A percentile compares a stretch with the other conserved stretches of the same genome.
Conservation (phyloP, 805 yeast genomes). For the Teunomyces pallodes region DNA sequence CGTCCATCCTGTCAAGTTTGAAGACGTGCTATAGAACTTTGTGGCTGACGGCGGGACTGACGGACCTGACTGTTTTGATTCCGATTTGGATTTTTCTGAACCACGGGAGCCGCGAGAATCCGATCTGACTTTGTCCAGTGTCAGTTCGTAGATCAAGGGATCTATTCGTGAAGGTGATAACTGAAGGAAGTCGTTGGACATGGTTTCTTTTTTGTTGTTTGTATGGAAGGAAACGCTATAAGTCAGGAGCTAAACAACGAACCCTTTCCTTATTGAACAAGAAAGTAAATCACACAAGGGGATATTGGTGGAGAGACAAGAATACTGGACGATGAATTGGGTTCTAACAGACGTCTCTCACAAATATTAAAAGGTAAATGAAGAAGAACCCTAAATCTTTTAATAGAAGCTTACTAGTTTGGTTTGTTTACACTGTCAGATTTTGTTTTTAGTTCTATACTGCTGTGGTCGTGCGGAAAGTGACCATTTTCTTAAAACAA, state of each 20-base stretch:
- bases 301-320: background rate
- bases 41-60: constrained; percentile 22
- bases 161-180: constrained; percentile 40
- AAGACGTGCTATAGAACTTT: constrained; percentile 14
- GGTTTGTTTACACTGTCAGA: background rate
- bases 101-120: background rate
- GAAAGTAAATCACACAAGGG: background rate
- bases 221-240: background rate
- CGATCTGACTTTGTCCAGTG: background rate
- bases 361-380: background rate
- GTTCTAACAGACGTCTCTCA: background rate
- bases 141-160: constrained; percentile 28
- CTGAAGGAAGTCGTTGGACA: constrained; percentile 30
- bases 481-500: background rate
- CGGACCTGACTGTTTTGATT: background rate
- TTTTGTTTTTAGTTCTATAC: background rate
- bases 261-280: background rate
- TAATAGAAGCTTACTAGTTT: background rate
- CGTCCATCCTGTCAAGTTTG: constrained; percentile 38
- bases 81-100: constrained; percentile 1
- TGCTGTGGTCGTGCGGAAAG: background rate
- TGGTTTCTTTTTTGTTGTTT: constrained; percentile 3
- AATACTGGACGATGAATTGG: background rate
- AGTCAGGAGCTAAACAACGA: background rate
- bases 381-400: background rate